phyloP scores from a whole-genome alignment of 2,329 filamentous ascomycete species.

The Coleophoma crateriformis region DNA sequence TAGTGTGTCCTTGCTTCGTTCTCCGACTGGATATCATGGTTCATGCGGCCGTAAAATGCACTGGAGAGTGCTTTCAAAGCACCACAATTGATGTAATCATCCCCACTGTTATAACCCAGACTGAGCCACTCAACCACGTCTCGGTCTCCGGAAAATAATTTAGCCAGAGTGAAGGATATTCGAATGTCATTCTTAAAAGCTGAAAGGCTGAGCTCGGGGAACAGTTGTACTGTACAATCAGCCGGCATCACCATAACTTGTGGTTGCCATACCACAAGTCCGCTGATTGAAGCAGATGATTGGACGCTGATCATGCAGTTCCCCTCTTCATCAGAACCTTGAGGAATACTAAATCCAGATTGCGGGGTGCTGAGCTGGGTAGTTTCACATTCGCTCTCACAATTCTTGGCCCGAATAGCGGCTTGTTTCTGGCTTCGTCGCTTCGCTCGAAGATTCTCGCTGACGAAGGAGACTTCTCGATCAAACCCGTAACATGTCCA shows the following conservation, averaged over 20 bases:
- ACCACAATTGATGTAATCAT: neutral
- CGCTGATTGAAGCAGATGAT: no score
- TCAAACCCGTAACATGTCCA: slow-evolving; percentile 3
- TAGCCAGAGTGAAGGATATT: slow-evolving; percentile 3
- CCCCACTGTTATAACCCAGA: neutral
- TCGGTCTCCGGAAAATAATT: neutral
- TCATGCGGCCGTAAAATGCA: neutral
- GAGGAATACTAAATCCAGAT: neutral
- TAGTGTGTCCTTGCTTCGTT: neutral
- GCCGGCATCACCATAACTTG: no score
- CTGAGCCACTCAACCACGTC: neutral
- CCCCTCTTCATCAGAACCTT: no score
- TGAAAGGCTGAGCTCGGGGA: neutral
- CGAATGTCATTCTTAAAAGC: slow-evolving; percentile 2
- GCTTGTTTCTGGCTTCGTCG: neutral
- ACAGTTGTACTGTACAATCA: no score
- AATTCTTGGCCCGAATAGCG: neutral
- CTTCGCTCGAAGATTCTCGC: neutral
- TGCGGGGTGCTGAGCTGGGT: no score
- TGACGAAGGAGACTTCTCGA: slow-evolving; percentile 3
- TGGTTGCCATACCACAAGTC: no score
- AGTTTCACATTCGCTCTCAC: neutral
- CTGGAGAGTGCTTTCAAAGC: neutral
- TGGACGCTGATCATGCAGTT: no score
- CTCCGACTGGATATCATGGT: neutral